Conservation (phyloP, 208 protist genomes). For the Phytomonas francai region DNA sequence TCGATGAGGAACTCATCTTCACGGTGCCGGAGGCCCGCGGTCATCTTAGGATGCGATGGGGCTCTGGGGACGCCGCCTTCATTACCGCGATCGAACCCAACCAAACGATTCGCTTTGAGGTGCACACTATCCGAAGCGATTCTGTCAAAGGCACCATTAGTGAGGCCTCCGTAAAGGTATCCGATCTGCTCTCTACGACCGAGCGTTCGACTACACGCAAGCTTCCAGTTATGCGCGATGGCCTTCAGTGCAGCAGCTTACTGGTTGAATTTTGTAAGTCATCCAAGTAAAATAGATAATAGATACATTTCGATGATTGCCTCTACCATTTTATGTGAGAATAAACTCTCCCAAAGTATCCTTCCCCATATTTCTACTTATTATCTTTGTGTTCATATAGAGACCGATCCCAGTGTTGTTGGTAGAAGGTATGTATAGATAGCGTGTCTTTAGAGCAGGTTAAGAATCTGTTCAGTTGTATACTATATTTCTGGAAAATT, state of each 20-base stretch:
- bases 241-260: conserved; percentile 1
- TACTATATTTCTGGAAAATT: background rate
- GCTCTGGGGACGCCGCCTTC: conserved; percentile 21
- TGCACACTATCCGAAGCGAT: conserved; percentile 26
- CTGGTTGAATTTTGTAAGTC: conserved; percentile 4
- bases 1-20: conserved; percentile 30
- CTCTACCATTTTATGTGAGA: background rate
- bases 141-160: conserved; percentile 5
- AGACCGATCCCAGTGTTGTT: background rate
- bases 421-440: background rate
- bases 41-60: conserved; percentile 36
- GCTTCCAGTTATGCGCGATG: conserved; percentile 7
- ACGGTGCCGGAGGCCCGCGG: conserved; percentile 23
- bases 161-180: conserved; percentile 3
- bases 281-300: background rate
- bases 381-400: background rate
- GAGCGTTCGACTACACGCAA: background rate
- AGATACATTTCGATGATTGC: background rate
- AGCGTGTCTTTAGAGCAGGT: background rate
- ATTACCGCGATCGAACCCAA: conserved; percentile 11
- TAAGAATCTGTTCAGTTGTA: background rate
- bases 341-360: background rate
- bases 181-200: background rate
- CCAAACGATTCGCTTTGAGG: conserved; percentile 40
- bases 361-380: background rate